phyloP scores from a whole-genome alignment of 257 asterid species.

The Rehmannia glutinosa region DNA sequence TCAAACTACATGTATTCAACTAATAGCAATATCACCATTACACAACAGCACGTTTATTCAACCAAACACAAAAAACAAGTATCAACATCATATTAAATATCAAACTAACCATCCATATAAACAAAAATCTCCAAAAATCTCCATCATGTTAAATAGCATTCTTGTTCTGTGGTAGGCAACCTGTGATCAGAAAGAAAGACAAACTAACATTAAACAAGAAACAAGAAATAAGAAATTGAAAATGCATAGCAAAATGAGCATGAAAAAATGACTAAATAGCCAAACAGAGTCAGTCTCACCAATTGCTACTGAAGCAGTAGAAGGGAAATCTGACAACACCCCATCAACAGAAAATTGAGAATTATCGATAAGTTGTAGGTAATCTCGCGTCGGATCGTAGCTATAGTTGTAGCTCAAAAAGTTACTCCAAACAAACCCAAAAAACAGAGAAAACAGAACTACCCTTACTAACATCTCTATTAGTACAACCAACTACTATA shows the following conservation, averaged over 20 bases:
- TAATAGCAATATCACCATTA: no score
- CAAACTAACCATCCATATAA: no score
- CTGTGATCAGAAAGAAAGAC: slow-evolving; percentile 38
- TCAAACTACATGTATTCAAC: no score
- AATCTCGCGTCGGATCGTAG: slow-evolving; percentile 78
- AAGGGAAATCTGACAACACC: slow-evolving; percentile 68
- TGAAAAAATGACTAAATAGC: no score
- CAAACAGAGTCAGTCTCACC: no score
- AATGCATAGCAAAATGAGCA: no score
- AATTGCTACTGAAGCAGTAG: slow-evolving; percentile 79
- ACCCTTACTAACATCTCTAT: slow-evolving; percentile 25
- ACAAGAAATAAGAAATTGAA: background rate
- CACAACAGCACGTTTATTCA: no score
- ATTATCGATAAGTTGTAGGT: slow-evolving; percentile 55
- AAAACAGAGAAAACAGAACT: slow-evolving; percentile 33
- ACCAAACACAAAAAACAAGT: no score
- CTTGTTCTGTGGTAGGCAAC: slow-evolving; percentile 53
- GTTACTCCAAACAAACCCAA: slow-evolving; percentile 37
- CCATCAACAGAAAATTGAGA: slow-evolving; percentile 83
- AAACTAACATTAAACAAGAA: background rate
- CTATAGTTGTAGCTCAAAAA: slow-evolving; percentile 71
- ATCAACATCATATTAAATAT: no score
- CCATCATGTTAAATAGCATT: no score
- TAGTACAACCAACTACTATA: slow-evolving; percentile 12
- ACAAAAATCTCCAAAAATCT: no score